Conservation (phyloP, 2,329 filamentous ascomycete genomes). For the Rutstroemia sp. region DNA sequence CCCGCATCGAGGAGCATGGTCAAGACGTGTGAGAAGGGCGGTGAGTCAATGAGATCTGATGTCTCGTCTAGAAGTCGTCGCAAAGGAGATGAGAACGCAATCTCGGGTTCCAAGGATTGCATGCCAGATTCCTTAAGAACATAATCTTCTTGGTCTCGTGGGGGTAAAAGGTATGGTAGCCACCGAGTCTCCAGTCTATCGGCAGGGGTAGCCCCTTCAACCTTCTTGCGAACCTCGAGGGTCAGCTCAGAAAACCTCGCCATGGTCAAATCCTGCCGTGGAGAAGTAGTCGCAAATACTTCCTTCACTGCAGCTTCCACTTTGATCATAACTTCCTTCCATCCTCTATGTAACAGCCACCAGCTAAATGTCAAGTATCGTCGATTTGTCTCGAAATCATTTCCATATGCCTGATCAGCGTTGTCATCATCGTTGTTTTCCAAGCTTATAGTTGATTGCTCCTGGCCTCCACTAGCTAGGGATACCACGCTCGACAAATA, state of each 20-base stretch:
- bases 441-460: constrained; percentile 71
- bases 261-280: constrained; percentile 79
- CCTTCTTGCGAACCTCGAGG: constrained; percentile 71
- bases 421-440: constrained; percentile 92
- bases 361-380: constrained; percentile 95
- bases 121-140: constrained; percentile 85
- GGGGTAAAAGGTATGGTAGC: constrained; percentile 78
- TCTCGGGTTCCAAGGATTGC: constrained; percentile 40
- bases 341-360: constrained; percentile 93
- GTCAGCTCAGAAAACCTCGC: constrained; percentile 74
- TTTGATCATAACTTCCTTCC: constrained; percentile 71
- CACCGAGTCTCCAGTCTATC: constrained; percentile 55
- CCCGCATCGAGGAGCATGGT: constrained; percentile 79
- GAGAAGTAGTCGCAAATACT: constrained; percentile 82
- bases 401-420: constrained; percentile 73
- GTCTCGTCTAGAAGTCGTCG: constrained; percentile 90
- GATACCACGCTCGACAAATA: constrained; percentile 95
- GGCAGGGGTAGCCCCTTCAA: constrained; percentile 67
- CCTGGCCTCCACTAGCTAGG: constrained; percentile 67
- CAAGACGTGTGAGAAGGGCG: constrained; percentile 79
- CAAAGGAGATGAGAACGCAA: constrained; percentile 39
- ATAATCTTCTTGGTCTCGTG: constrained; percentile 68
- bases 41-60: constrained; percentile 90
- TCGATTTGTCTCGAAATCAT: constrained; percentile 92
- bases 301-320: constrained; percentile 83